Conservation (phyloP, 2,329 filamentous ascomycete genomes). For the Calonectria multiphialidica region DNA sequence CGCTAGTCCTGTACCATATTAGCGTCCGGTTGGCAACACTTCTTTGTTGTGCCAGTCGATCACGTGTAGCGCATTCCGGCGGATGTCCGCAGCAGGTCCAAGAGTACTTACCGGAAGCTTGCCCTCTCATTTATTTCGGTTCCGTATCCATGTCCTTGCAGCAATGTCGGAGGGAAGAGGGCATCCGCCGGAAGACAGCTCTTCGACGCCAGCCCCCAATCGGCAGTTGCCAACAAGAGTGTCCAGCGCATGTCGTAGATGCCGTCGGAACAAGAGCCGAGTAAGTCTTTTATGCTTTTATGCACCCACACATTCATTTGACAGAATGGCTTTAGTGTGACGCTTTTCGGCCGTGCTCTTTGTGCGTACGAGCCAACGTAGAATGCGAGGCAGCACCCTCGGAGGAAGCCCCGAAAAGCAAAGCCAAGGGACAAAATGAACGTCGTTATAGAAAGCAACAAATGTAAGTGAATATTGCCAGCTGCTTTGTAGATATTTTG, state of each 20-base stretch:
- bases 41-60: too few relatives aligned
- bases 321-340: background rate
- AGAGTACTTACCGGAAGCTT: background rate
- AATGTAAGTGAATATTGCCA: background rate
- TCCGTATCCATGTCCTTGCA: background rate
- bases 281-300: background rate
- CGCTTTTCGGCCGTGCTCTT: background rate
- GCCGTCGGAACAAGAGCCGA: background rate
- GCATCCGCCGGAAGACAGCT: background rate
- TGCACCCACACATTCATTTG: background rate
- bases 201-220: background rate
- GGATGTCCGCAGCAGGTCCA: background rate
- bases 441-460: background rate
- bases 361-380: background rate
- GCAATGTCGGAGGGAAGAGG: background rate
- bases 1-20: background rate
- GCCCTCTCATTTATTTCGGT: background rate
- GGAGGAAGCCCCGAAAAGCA: background rate
- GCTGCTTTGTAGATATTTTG: background rate
- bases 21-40: too few relatives aligned
- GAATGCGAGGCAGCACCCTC: background rate
- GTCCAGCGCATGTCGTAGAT: background rate
- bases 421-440: background rate
- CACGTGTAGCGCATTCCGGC: background rate
- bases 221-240: background rate